Percentiles rank a stretch among this genome's conserved stretches.
Conservation (phyloP, 2,329 filamentous ascomycete genomes). For the Dactylellina drechsleri region DNA sequence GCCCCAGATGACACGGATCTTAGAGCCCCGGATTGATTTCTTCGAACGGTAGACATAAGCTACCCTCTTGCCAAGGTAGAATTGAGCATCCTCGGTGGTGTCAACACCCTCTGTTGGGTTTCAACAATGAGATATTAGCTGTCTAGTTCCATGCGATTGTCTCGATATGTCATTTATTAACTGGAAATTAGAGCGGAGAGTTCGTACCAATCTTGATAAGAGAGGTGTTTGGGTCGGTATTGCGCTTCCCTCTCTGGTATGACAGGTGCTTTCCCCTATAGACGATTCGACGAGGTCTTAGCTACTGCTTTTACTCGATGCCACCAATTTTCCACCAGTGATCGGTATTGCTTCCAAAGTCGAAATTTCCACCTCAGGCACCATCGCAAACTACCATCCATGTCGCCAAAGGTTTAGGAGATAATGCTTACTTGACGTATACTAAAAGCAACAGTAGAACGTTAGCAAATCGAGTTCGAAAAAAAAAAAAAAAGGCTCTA, state of each 20-base stretch:
- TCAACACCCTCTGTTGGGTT: conserved; percentile 80
- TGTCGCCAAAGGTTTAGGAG: conserved; percentile 30
- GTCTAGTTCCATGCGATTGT: too few species aligned
- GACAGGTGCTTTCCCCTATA: conserved; percentile 94
- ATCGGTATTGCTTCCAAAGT: conserved; percentile 13
- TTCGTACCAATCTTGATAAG: conserved; percentile 82
- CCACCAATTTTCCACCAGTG: conserved; percentile 44
- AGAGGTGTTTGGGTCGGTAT: conserved; percentile 87
- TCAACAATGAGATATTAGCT: conserved; percentile 17
- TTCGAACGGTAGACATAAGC: conserved; percentile 98
- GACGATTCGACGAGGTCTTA: conserved; percentile 54
- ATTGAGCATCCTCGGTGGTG: conserved; percentile 87
- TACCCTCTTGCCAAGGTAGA: conserved; percentile 99
- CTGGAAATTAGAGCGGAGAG: conserved; percentile 12
- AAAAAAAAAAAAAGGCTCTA: not conserved
- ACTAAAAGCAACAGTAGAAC: conserved; percentile 66
- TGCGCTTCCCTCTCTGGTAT: conserved; percentile 95
- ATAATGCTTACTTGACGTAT: conserved; percentile 84
- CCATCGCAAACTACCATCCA: conserved; percentile 30
- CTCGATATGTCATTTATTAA: not conserved
- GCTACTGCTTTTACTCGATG: conserved; percentile 41
- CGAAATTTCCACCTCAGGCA: conserved; percentile 25
- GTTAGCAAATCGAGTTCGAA: conserved; percentile 54
- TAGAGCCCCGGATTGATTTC: conserved; percentile 94
- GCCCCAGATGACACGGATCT: conserved; percentile 98